Evolutionary conservation across 257 asterid species (phyloP).

Genomic region (Scutellaria baicalensis): DNA sequence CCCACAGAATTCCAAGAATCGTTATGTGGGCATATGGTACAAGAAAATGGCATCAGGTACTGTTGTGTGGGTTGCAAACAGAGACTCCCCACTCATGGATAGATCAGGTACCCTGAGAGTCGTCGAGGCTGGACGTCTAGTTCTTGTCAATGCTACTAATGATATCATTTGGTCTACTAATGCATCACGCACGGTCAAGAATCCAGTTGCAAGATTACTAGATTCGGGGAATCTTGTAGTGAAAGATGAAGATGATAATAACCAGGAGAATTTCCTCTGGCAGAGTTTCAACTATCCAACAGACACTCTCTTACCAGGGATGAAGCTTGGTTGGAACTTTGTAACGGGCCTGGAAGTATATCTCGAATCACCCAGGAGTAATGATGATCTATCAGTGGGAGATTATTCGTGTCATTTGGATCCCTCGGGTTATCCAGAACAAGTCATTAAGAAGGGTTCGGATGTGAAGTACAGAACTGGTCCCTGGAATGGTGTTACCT

Average conservation of each 20-base stretch:
- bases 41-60: constrained; percentile 11
- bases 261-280: constrained; percentile 20
- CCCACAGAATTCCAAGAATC: neutral
- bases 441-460: neutral
- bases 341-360: constrained; percentile 20
- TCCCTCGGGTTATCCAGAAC: neutral
- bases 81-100: neutral
- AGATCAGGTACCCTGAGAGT: neutral
- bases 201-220: no score
- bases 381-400: constrained; percentile 32
- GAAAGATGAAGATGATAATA: constrained; percentile 11
- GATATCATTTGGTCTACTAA: constrained; percentile 5
- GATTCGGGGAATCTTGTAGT: constrained; percentile 13
- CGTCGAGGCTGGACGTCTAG: neutral
- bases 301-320: neutral
- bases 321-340: constrained; percentile 38
- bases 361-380: constrained; percentile 29
- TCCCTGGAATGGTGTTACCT: constrained; percentile 38
- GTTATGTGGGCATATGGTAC: constrained; percentile 50
- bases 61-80: constrained; percentile 3
- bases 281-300: constrained; percentile 18
- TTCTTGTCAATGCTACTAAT: no score
- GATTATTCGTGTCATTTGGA: neutral
- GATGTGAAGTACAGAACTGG: constrained; percentile 13
- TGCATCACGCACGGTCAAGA: no score